Conservation (phyloP, 2,329 filamentous ascomycete species). For the Sclerotinia nivalis region DNA sequence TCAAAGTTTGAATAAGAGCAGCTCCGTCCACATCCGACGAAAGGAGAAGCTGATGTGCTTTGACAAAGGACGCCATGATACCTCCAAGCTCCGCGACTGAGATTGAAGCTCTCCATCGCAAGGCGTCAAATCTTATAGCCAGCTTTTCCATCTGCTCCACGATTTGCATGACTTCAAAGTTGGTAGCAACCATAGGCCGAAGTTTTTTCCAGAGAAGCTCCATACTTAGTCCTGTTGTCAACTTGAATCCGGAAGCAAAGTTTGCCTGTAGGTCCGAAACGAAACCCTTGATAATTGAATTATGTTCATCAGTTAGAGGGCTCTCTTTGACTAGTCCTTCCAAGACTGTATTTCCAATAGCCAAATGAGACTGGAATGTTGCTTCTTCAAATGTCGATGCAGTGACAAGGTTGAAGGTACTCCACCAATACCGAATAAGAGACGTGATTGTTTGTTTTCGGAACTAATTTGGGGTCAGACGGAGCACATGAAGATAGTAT, state of each 20-base stretch:
- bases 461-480: constrained; percentile 28
- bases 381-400: constrained; percentile 58
- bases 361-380: constrained; percentile 62
- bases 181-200: constrained; percentile 60
- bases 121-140: constrained; percentile 58
- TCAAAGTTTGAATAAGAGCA: constrained; percentile 50
- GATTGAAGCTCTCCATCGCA: constrained; percentile 59
- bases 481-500: background rate
- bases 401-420: constrained; percentile 52
- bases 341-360: constrained; percentile 41
- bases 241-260: constrained; percentile 69
- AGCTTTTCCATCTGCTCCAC: constrained; percentile 56
- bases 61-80: constrained; percentile 55
- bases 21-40: constrained; percentile 41
- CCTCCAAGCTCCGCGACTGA: constrained; percentile 54
- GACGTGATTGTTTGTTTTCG: constrained; percentile 45
- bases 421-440: constrained; percentile 56
- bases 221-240: constrained; percentile 78
- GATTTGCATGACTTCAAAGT: constrained; percentile 48
- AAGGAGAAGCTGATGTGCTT: constrained; percentile 59
- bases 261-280: constrained; percentile 50
- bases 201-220: constrained; percentile 74
- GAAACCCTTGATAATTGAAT: constrained; percentile 27
- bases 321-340: background rate
- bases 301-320: background rate